Conservation (phyloP, 2,329 filamentous ascomycete genomes). For the Byssothecium circinans region DNA sequence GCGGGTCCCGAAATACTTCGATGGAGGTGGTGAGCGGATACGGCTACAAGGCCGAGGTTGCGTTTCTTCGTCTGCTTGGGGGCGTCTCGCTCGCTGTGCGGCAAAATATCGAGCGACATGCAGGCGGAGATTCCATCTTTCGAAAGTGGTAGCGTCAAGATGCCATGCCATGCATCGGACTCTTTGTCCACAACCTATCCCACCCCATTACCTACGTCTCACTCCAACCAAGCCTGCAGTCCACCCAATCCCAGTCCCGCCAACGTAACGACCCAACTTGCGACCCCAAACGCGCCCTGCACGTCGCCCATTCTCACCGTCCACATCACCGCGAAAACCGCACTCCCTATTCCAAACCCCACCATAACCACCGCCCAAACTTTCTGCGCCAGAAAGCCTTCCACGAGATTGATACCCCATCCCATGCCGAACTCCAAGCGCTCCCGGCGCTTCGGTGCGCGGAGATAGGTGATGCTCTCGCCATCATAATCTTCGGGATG, state of each 20-base stretch:
- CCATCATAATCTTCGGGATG: conserved; percentile 45
- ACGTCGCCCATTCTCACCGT: conserved; percentile 35
- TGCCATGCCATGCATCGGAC: too few relatives aligned
- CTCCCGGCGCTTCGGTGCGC: conserved; percentile 37
- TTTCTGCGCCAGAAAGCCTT: conserved; percentile 41
- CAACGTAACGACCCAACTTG: conserved; percentile 40
- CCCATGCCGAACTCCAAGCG: conserved; percentile 40
- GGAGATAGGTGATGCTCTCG: conserved; percentile 42
- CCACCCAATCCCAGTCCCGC: conserved; percentile 37
- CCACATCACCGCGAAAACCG: conserved; percentile 41
- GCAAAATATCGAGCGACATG: neutral
- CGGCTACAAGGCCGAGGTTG: too few relatives aligned
- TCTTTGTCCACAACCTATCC: too few relatives aligned
- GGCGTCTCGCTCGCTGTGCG: too few relatives aligned
- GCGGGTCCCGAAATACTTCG: neutral
- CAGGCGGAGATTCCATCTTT: neutral
- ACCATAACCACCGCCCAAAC: conserved; percentile 38
- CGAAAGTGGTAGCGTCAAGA: neutral
- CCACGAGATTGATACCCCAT: conserved; percentile 45
- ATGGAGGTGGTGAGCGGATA: too few relatives aligned
- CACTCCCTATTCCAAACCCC: conserved; percentile 36
- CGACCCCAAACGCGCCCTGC: conserved; percentile 46
- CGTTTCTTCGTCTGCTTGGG: too few relatives aligned
- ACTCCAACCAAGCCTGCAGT: conserved; percentile 38
- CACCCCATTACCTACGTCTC: too few relatives aligned